Percentiles rank a stretch among this genome's conserved stretches.
Evolutionary conservation across 306 rosid species (phyloP).

Genomic region (Gynostemma pentaphyllum): DNA sequence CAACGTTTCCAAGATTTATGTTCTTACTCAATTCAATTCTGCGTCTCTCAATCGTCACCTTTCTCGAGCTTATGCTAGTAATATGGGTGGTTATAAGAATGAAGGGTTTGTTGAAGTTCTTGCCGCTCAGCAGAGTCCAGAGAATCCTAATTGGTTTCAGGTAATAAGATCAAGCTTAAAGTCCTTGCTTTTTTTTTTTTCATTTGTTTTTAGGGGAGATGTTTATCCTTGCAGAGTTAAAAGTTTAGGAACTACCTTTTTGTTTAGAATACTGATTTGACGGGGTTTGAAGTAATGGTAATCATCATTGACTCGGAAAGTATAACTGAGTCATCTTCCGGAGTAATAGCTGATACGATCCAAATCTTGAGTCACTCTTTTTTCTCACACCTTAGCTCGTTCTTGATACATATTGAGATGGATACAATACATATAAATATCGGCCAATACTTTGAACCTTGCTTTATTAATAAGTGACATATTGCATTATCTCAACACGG

Average conservation of each 20-base stretch:
- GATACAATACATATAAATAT: no score
- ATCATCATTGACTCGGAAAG: no score
- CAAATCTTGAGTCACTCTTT: no score
- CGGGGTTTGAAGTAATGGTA: no score
- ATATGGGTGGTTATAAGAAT: constrained; percentile 90
- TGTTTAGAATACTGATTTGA: background rate
- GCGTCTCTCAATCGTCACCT: constrained; percentile 96
- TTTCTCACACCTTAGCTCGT: no score
- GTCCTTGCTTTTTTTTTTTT: no score
- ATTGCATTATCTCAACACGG: background rate
- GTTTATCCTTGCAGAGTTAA: background rate
- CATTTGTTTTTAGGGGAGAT: no score
- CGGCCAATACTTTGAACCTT: no score
- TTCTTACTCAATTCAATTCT: constrained; percentile 92
- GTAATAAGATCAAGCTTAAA: constrained; percentile 22
- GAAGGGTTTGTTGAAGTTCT: constrained; percentile 98
- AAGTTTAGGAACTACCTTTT: background rate
- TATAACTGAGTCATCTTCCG: no score
- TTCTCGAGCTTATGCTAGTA: constrained; percentile 92
- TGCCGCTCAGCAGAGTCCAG: constrained; percentile 99
- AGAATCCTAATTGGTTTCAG: constrained; percentile 99
- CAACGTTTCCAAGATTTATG: constrained; percentile 87
- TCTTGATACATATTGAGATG: no score
- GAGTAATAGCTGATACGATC: no score
- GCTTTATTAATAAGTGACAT: background rate